Percentiles rank a stretch among this genome's conserved stretches.
Evolutionary conservation across 805 yeast genomes (phyloP).

Genomic region (Hanseniaspora jakobsenii): DNA sequence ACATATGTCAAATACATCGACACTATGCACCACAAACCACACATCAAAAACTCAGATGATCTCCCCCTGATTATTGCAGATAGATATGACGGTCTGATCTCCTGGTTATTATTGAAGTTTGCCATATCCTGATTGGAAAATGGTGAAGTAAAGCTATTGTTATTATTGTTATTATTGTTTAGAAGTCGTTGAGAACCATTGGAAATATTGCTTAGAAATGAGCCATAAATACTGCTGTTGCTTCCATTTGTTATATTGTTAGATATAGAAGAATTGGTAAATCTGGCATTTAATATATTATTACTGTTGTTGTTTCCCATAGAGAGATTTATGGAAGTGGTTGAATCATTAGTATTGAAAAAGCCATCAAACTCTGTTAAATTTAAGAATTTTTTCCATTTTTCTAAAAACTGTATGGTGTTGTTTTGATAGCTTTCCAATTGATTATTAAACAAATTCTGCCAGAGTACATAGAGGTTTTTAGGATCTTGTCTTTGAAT

Average conservation of each 20-base stretch:
- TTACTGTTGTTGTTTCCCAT: slow-evolving; percentile 15
- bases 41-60: slow-evolving; percentile 64
- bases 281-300: too few relatives aligned
- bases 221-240: too few relatives aligned
- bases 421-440: slow-evolving; percentile 13
- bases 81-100: slow-evolving; percentile 19
- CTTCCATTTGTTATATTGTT: too few relatives aligned
- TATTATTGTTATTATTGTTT: slow-evolving; percentile 22
- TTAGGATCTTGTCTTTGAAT: slow-evolving; percentile 15
- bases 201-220: too few relatives aligned
- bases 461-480: slow-evolving; percentile 9
- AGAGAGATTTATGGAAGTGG: slow-evolving; percentile 18
- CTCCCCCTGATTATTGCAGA: slow-evolving; percentile 44
- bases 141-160: background rate
- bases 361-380: background rate
- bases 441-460: slow-evolving; percentile 13
- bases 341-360: background rate
- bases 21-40: slow-evolving; percentile 88
- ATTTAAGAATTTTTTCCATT: slow-evolving; percentile 5
- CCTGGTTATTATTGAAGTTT: too few relatives aligned
- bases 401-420: slow-evolving; percentile 3
- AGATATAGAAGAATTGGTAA: too few relatives aligned
- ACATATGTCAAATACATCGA: slow-evolving; percentile 74
- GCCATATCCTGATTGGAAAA: too few relatives aligned
- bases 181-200: too few relatives aligned